Evolutionary conservation across 108 stramenopile species (phyloP).

Genomic region (Cyclostephanos invisitatus): DNA sequence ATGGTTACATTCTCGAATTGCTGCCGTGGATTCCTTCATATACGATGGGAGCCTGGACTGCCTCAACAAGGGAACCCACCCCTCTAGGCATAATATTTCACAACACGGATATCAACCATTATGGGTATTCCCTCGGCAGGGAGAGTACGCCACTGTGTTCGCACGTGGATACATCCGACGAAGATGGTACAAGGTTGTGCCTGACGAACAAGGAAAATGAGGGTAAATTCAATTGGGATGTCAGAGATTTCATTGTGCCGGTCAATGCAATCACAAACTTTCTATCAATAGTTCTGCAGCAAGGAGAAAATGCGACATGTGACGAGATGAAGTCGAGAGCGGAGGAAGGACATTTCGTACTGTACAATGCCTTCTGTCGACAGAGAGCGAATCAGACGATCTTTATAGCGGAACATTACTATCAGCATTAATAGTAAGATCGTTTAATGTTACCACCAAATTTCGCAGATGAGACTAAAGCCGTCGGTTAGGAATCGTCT

Average conservation of each 20-base stretch:
- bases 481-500: too few relatives aligned
- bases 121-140: slow-evolving; percentile 4
- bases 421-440: too few relatives aligned
- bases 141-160: slow-evolving; percentile 29
- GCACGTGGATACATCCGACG: slow-evolving; percentile 16
- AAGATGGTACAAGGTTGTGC: slow-evolving; percentile 5
- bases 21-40: slow-evolving; percentile 36
- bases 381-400: too few relatives aligned
- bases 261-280: too few relatives aligned
- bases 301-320: too few relatives aligned
- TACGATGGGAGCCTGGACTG: slow-evolving; percentile 25
- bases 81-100: slow-evolving; percentile 25
- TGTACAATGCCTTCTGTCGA: background rate
- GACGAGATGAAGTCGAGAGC: too few relatives aligned
- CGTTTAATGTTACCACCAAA: too few relatives aligned
- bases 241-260: slow-evolving; percentile 30
- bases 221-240: slow-evolving; percentile 30
- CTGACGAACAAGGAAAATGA: slow-evolving; percentile 22
- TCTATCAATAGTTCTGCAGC: too few relatives aligned
- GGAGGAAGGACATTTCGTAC: too few relatives aligned
- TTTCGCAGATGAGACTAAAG: too few relatives aligned
- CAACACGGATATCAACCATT: slow-evolving; percentile 1
- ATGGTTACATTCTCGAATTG: slow-evolving; percentile 34
- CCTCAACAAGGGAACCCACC: slow-evolving; percentile 13
- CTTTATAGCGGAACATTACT: too few relatives aligned